Base-by-base conservation (phyloP, 345 rosid species). In the Bruguiera parviflora region DNA sequence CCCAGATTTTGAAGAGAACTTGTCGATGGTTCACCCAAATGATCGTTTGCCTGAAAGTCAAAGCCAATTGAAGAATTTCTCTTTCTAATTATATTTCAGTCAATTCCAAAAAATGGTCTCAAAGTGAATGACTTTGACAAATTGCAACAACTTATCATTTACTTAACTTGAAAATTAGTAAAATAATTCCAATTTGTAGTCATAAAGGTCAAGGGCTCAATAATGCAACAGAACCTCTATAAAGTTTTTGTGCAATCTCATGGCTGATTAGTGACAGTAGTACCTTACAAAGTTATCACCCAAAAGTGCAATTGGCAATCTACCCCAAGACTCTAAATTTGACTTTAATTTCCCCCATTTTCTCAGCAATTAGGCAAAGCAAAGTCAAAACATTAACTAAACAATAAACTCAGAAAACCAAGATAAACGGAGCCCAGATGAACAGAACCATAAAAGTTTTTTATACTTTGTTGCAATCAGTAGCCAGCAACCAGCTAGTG, bases 21-120 rank as follows among this genome's bases (percentile, higher is more conserved):
- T n/a, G 52, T 18, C 20, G 49, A 24, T 19, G 70, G 49, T 29
- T 72, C 70, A 64, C 51, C 75, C 28, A 33, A 6, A 49, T 11
- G 65, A 51, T 49, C 70, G 9, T 46, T 65, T 58, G 20, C 35
- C 75, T 72, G 65, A 25, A 46, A 64, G 68, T 51, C 49, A 43
- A 57, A 64, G 33, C 19, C 25, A 47, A 10, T 27, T 15, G 8
- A 32, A 31, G 47, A 65, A 65, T 64, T 53, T 46, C 58, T 47
- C 35, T n/a, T 2, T n/a, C 49, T 43, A 43, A 43, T 43, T 15
- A 15, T 43, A 43, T 58, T 19, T 33, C 58, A 13, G 53, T 56
- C 46, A 15, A 20, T 35, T 31, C 10, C 47, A 4, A 16, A 20
- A 61, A 35, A 35, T 33, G 8, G 5, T 9, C 39, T 11, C 20